Percentiles rank a stretch among this genome's conserved stretches.
Evolutionary conservation across 768 basidiomycete species (phyloP).

Genomic region (Mycena venus): DNA sequence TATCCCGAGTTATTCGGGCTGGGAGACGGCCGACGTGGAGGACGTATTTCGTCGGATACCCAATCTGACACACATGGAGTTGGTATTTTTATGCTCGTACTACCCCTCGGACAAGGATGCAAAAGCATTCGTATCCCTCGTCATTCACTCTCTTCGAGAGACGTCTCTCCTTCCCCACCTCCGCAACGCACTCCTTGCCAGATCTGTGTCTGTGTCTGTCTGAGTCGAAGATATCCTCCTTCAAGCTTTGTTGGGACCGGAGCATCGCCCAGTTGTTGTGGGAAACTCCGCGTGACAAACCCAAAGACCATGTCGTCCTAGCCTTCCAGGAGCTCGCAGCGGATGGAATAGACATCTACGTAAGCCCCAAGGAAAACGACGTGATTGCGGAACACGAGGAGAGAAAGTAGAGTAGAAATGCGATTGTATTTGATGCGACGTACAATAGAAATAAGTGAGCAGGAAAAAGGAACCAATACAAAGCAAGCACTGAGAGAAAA

Average conservation of each 20-base stretch:
- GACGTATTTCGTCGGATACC: neutral
- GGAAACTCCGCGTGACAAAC: no score
- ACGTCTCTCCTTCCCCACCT: neutral
- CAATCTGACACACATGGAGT: neutral
- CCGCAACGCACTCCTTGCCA: neutral
- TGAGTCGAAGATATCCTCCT: neutral
- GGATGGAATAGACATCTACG: neutral
- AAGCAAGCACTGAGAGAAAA: constrained; percentile 17
- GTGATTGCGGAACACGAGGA: no score
- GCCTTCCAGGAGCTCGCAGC: neutral
- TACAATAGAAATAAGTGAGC: constrained; percentile 32
- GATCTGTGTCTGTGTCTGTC: no score
- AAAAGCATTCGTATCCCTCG: neutral
- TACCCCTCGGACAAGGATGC: neutral
- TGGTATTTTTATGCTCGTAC: neutral
- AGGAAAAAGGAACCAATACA: neutral
- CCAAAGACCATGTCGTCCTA: neutral
- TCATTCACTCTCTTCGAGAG: neutral
- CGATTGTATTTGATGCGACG: constrained; percentile 12
- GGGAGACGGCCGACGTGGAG: neutral
- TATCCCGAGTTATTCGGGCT: no score
- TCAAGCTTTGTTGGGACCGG: neutral
- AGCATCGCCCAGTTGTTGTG: neutral
- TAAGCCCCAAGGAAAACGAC: no score
- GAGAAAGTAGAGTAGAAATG: neutral